Evolutionary conservation across 2,329 filamentous ascomycete species (phyloP).

Genomic region (Phialophora chinensis): DNA sequence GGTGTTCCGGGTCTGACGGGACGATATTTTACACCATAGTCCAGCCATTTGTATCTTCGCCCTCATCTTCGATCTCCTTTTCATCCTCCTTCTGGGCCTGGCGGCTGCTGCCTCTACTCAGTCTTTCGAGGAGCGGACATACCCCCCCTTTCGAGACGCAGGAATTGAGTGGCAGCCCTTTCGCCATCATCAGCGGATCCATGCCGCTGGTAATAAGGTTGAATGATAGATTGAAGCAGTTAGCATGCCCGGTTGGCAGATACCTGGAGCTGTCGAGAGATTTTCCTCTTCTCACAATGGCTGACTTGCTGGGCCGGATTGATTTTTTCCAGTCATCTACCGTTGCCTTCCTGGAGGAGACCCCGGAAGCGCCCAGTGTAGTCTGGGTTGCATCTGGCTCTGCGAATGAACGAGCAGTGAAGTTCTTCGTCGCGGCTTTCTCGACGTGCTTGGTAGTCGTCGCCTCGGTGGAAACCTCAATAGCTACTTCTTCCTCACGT

Average conservation of each 20-base stretch:
- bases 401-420: neutral
- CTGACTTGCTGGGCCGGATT: neutral
- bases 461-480: neutral
- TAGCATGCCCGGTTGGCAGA: neutral
- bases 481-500: neutral
- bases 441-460: neutral
- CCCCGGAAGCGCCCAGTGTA: neutral
- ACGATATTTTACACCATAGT: neutral
- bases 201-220: neutral
- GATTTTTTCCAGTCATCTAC: neutral
- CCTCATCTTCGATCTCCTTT: neutral
- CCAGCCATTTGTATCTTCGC: neutral
- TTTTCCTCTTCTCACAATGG: neutral
- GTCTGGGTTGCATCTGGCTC: neutral
- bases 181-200: neutral
- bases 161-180: neutral
- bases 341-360: neutral
- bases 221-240: neutral
- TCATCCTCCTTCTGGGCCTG: neutral
- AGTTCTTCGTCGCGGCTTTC: neutral
- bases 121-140: neutral
- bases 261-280: neutral
- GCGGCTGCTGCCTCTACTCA: neutral
- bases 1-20: neutral
- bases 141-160: neutral